Base-by-base conservation (phyloP, 257 asterid genomes). In the Salvia hispanica region DNA sequence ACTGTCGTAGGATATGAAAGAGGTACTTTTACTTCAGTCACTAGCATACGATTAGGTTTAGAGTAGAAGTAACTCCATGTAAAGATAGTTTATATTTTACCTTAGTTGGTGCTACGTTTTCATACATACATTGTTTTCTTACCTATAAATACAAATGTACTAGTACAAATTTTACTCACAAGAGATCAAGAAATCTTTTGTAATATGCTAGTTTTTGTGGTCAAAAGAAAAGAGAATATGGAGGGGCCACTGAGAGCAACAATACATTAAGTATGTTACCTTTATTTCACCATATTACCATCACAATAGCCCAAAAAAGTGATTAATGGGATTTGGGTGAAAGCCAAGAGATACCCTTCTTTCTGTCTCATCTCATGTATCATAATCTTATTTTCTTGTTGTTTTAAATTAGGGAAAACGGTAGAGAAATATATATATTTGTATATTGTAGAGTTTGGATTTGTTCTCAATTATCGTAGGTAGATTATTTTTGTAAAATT, bases 1-100 rank as follows among this genome's bases (percentile, higher is more conserved):
- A 21, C 21, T 53, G 37, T 9, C 4, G 14, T 21, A 6, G 14
- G 40, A 45, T 45, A 45, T 63, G 28, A 34, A 31, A 3, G 5
- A 10, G 10, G 25, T 25, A 4, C 18, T 44, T 61, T 21, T 18
- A 36, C 11, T 42, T 28, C 39, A 13, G 66, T 66, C 42, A 43
- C 67, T 53, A 52, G 60, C 48, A 62, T 18, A 62, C 64, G 48
- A 75, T 75, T 69, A 64, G 21, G 56, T 36, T 65, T 68, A 67
- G 75, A 62, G 77, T 72, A 42, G n/a, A 73, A 77, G 78, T 57
- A 59, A 57, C 64, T 66, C 72, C 55, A 61, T 61, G 74, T 61
- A 18, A 13, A 76, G 57, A 15, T 66, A 53, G 28, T 12, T 9
- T 56, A 2, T 0, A 7, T 33, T 61, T 60, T 14, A 52, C 78